These are phyloP conservation scores for Hypoxylon sp. DNA, from an alignment of 2,329 filamentous ascomycete species.

Conservation along the genomic window DNA sequence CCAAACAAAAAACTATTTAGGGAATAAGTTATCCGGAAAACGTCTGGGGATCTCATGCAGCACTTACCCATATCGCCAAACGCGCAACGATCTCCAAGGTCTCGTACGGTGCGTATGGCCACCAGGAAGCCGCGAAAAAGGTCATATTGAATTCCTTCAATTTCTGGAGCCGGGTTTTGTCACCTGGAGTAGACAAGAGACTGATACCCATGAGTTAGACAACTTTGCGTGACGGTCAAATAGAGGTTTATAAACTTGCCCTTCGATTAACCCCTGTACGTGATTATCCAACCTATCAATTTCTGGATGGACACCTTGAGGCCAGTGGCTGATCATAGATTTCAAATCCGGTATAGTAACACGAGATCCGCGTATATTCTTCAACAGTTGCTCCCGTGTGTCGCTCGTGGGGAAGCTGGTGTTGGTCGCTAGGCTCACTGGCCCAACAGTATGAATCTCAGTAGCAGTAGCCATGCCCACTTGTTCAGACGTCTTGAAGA, in stretches of 20 bases:
- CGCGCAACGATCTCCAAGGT: slow-evolving; percentile 7
- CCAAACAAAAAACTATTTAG: slow-evolving; percentile 24
- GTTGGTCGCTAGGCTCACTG: background rate
- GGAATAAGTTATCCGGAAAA: slow-evolving; percentile 6
- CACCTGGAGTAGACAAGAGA: background rate
- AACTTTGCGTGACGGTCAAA: background rate
- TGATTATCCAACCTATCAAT: slow-evolving; percentile 15
- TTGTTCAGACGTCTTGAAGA: background rate
- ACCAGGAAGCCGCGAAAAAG: slow-evolving; percentile 26
- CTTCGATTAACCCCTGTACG: slow-evolving; percentile 12
- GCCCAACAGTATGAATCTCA: background rate
- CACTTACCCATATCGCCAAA: slow-evolving; percentile 27
- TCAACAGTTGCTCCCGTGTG: slow-evolving; percentile 12
- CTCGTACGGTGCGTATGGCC: slow-evolving; percentile 27
- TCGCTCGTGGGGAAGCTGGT: background rate
- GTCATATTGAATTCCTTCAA: slow-evolving; percentile 10
- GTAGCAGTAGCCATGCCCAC: slow-evolving; percentile 6
- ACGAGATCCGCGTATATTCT: slow-evolving; percentile 11
- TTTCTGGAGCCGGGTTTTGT: slow-evolving; percentile 8
- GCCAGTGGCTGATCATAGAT: slow-evolving; percentile 29
- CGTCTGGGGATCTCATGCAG: background rate
- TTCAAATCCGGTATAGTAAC: slow-evolving; percentile 26
- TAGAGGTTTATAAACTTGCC: background rate
- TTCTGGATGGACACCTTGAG: slow-evolving; percentile 20
- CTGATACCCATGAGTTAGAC: slow-evolving; percentile 1